phyloP scores from a whole-genome alignment of 2,329 filamentous ascomycete species.

The Leptographium radiaticola region DNA sequence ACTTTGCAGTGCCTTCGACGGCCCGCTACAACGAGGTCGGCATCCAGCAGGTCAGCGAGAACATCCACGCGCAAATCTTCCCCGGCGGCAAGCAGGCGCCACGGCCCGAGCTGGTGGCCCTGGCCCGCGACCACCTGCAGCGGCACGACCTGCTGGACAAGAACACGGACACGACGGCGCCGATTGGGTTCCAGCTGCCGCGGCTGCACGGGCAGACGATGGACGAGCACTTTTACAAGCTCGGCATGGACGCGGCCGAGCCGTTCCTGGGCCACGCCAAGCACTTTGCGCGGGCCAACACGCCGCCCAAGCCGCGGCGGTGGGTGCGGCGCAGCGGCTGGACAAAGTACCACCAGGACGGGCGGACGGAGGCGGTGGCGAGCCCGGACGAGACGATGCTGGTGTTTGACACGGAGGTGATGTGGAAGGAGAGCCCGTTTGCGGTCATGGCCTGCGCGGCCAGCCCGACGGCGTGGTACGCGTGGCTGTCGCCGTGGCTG shows the following conservation, averaged over 20 bases:
- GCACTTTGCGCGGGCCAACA: slow-evolving; percentile 50
- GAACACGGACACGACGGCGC: slow-evolving; percentile 62
- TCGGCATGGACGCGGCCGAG: slow-evolving; percentile 77
- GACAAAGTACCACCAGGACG: slow-evolving; percentile 81
- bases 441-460: slow-evolving; percentile 95
- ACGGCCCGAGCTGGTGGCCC: slow-evolving; percentile 58
- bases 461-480: slow-evolving; percentile 86
- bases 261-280: slow-evolving; percentile 69
- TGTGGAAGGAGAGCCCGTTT: slow-evolving; percentile 87
- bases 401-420: slow-evolving; percentile 91
- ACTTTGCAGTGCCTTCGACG: slow-evolving; percentile 30
- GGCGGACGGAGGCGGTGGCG: slow-evolving; percentile 54
- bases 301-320: slow-evolving; percentile 47
- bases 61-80: slow-evolving; percentile 78
- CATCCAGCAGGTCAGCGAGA: slow-evolving; percentile 79
- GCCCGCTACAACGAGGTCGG: slow-evolving; percentile 84
- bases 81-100: slow-evolving; percentile 40
- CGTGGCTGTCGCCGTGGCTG: slow-evolving; percentile 93
- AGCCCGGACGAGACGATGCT: slow-evolving; percentile 70
- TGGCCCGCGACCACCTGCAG: slow-evolving; percentile 69
- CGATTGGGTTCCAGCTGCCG: slow-evolving; percentile 80
- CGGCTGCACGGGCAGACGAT: slow-evolving; percentile 64
- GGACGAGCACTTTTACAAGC: slow-evolving; percentile 86
- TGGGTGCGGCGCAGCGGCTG: slow-evolving; percentile 78
- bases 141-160: slow-evolving; percentile 84